Conservation (phyloP, 1,284 basidiomycete genomes). For the Golubevia sp. region DNA sequence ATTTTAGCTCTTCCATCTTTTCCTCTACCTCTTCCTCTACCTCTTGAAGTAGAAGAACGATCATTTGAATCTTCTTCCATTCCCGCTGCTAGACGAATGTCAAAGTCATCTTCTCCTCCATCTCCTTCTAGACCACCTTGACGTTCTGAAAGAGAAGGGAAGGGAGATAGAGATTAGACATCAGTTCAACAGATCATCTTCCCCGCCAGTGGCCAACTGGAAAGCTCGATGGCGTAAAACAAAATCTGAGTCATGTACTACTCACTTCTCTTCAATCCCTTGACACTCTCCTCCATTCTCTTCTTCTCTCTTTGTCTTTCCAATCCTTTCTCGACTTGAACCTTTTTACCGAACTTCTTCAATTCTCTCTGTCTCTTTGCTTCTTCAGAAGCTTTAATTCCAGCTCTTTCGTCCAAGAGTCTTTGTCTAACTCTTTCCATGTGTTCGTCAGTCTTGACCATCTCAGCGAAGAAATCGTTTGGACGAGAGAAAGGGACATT, state of each 20-base stretch:
- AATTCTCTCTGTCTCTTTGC: slow-evolving; percentile 89
- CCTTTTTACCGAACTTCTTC: slow-evolving; percentile 98
- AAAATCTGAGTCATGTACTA: no score
- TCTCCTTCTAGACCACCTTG: slow-evolving; percentile 68
- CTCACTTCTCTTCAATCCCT: slow-evolving; percentile 73
- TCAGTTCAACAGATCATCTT: no score
- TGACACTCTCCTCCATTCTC: slow-evolving; percentile 70
- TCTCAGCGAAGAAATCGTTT: slow-evolving; percentile 94
- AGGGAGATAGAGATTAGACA: not conserved
- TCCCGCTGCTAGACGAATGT: slow-evolving; percentile 71
- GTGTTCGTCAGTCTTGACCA: slow-evolving; percentile 96
- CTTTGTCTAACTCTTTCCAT: slow-evolving; percentile 95
- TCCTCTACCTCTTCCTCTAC: slow-evolving; percentile 8
- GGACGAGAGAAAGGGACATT: slow-evolving; percentile 89
- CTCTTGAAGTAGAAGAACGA: not conserved
- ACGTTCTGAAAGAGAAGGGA: slow-evolving; percentile 29
- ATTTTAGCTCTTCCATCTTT: slow-evolving; percentile 24
- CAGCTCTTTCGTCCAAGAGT: slow-evolving; percentile 83
- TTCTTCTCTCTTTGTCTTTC: slow-evolving; percentile 78
- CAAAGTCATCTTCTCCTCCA: slow-evolving; percentile 72
- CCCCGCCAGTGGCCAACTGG: no score
- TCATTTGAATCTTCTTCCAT: slow-evolving; percentile 33
- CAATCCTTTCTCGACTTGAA: slow-evolving; percentile 82
- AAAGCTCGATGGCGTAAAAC: no score
- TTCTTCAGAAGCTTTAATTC: slow-evolving; percentile 88